Conservation (phyloP, 176 grass and related monocot genomes). For the bread wheat (Triticum aestivum) region IWGSC_CS_RefSeq_v2.1 NC_057809.1:456288781-456289280, state of each 20-base stretch:
- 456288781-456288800: neutral
- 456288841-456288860: conserved; percentile 83
- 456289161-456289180: conserved; percentile 27
- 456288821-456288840: conserved; percentile 83
- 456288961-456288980: neutral
- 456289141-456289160: conserved; percentile 20
- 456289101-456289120: neutral
- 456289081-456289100: conserved; percentile 51
- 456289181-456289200: neutral
- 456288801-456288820: conserved; percentile 77
- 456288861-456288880: conserved; percentile 97
- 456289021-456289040: conserved; percentile 38
- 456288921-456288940: neutral
- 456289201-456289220: neutral
- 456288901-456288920: conserved; percentile 80
- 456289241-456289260: neutral
- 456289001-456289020: conserved; percentile 62
- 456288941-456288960: conserved; percentile 23
- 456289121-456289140: neutral
- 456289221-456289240: conserved; percentile 33
- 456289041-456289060: conserved; percentile 47
- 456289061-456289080: conserved; percentile 60
- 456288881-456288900: conserved; percentile 96
- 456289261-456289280: conserved; percentile 25
- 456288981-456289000: conserved; percentile 38